phyloP scores from a whole-genome alignment of 345 rosid genomes.

The Nephelium lappaceum region DNA sequence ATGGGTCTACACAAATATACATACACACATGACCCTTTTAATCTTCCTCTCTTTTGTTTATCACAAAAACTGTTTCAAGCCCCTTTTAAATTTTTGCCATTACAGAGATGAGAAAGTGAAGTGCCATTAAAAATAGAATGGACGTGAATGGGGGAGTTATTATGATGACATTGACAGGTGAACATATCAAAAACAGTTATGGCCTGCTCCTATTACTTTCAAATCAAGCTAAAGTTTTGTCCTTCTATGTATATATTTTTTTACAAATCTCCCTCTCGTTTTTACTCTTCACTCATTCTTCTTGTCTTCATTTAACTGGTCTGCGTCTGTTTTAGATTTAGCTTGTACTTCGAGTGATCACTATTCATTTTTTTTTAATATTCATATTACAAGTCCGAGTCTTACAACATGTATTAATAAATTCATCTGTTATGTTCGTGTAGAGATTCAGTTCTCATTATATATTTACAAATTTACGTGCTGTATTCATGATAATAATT shows the following conservation, averaged over 20 bases:
- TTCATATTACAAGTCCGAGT: too few relatives aligned
- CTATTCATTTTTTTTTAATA: too few relatives aligned
- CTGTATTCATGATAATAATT: too few relatives aligned
- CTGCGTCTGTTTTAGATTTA: too few relatives aligned
- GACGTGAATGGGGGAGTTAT: conserved; percentile 32
- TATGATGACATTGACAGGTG: conserved; percentile 35
- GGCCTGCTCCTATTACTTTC: conserved; percentile 29
- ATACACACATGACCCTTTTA: conserved; percentile 5
- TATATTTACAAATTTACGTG: too few relatives aligned
- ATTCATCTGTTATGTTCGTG: too few relatives aligned
- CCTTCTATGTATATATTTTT: conserved; percentile 19
- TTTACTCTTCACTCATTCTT: not conserved
- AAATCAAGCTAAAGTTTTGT: conserved; percentile 37
- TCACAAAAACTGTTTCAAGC: conserved; percentile 1
- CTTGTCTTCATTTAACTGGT: not conserved
- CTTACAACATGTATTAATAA: too few relatives aligned
- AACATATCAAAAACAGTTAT: conserved; percentile 26
- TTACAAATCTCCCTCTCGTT: conserved; percentile 5
- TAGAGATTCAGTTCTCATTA: too few relatives aligned
- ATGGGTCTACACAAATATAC: conserved; percentile 26
- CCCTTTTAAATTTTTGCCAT: conserved; percentile 11
- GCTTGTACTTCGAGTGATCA: too few relatives aligned
- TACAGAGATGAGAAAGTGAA: not conserved
- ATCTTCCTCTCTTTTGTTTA: conserved; percentile 21
- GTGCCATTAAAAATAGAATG: not conserved